Conservation (phyloP, 805 yeast genomes). For the Candida sphagnicola region DNA sequence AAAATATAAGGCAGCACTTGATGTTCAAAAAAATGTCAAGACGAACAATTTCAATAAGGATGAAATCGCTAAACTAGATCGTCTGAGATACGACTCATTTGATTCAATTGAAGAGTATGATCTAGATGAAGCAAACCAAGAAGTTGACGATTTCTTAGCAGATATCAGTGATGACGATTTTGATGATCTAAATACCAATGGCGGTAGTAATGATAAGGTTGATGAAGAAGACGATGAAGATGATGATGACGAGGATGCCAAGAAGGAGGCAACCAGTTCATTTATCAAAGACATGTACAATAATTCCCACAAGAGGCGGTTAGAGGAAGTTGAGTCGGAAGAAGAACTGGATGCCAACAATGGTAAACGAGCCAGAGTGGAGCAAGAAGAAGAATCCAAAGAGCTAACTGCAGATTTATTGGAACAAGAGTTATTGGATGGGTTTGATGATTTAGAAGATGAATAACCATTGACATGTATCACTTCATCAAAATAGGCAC, state of each 20-base stretch:
- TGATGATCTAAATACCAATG: conserved; percentile 7
- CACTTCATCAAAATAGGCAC: too few species aligned
- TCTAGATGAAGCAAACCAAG: conserved; percentile 40
- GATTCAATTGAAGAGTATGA: conserved; percentile 32
- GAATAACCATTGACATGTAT: too few species aligned
- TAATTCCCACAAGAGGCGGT: conserved; percentile 12
- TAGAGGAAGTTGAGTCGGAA: conserved; percentile 16
- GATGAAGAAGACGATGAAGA: conserved; percentile 22
- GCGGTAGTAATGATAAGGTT: conserved; percentile 22
- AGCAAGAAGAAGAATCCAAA: neutral
- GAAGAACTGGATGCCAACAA: conserved; percentile 13
- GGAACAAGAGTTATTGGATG: conserved; percentile 48
- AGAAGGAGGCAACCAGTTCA: conserved; percentile 14
- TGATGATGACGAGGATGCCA: conserved; percentile 7
- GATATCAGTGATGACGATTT: conserved; percentile 35
- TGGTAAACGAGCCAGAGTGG: neutral
- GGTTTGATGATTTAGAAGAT: conserved; percentile 47
- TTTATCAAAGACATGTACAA: conserved; percentile 24
- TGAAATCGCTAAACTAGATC: conserved; percentile 5
- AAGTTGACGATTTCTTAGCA: conserved; percentile 47
- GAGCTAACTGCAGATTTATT: conserved; percentile 26
- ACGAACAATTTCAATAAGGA: conserved; percentile 6
- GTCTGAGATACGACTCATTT: conserved; percentile 32
- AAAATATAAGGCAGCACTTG: conserved; percentile 34
- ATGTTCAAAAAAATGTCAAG: conserved; percentile 15